Percentiles rank a stretch among this genome's conserved stretches.
phyloP scores from a whole-genome alignment of 176 grass and related monocot genomes.

The Neostapfia colusana region DNA sequence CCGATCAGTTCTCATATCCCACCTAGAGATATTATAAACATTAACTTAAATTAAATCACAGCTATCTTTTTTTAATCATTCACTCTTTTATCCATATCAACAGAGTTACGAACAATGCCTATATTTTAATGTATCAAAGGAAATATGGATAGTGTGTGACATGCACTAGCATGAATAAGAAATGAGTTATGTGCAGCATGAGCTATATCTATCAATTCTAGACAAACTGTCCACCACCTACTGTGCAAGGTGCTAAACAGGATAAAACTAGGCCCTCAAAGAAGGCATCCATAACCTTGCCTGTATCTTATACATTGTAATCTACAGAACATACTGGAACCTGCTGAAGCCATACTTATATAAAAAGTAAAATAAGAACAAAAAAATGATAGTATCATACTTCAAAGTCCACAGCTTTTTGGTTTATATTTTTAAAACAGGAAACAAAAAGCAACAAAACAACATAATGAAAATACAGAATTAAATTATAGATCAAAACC shows the following conservation, averaged over 20 bases:
- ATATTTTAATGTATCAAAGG: slow-evolving; percentile 1
- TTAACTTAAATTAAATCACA: slow-evolving; percentile 32
- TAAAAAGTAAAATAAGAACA: no score
- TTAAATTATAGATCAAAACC: not conserved
- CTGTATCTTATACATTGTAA: not conserved
- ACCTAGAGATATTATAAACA: slow-evolving; percentile 36
- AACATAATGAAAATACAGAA: not conserved
- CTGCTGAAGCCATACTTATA: not conserved
- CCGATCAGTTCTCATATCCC: slow-evolving; percentile 17
- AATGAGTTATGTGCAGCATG: not conserved
- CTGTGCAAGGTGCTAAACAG: not conserved
- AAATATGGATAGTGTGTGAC: not conserved
- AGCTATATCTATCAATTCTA: not conserved
- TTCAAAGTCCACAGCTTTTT: slow-evolving; percentile 2
- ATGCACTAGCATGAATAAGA: not conserved
- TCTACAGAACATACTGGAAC: not conserved
- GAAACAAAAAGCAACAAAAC: not conserved
- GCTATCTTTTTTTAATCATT: not conserved
- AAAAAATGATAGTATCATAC: not conserved
- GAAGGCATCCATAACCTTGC: slow-evolving; percentile 7
- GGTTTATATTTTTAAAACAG: not conserved
- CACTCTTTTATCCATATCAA: slow-evolving; percentile 1
- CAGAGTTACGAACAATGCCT: not conserved
- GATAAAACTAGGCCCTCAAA: not conserved
- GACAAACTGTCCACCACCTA: not conserved